Evolutionary conservation across 257 asterid genomes (phyloP).

Genomic region (Catharanthus roseus): DNA sequence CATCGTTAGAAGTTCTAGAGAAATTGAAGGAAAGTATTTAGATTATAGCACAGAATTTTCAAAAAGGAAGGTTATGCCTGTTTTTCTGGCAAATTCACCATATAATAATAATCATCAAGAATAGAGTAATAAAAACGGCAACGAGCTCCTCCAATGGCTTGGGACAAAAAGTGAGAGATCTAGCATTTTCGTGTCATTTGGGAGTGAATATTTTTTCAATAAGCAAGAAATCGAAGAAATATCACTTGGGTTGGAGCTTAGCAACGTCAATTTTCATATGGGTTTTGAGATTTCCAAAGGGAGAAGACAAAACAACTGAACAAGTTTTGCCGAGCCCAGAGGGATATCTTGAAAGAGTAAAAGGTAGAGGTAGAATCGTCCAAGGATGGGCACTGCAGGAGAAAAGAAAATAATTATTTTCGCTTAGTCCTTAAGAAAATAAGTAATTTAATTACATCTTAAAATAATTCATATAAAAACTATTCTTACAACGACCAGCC

Average conservation of each 20-base stretch:
- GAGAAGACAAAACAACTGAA: background rate
- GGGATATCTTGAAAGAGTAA: background rate
- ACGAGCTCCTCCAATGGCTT: slow-evolving; percentile 3
- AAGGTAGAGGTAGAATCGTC: background rate
- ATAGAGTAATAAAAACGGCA: background rate
- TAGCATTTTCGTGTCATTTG: slow-evolving; percentile 14
- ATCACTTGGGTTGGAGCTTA: slow-evolving; percentile 13
- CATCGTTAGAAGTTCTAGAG: background rate
- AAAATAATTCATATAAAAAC: too few species aligned
- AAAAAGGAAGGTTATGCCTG: background rate
- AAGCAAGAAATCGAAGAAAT: slow-evolving; percentile 12
- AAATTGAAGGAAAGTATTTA: slow-evolving; percentile 7
- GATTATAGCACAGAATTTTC: background rate
- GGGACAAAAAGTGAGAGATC: background rate
- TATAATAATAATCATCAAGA: background rate
- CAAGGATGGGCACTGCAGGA: background rate
- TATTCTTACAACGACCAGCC: too few species aligned
- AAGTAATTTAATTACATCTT: too few species aligned
- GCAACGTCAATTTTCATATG: slow-evolving; percentile 16
- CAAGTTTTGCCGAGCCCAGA: background rate
- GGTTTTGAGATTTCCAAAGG: slow-evolving; percentile 12
- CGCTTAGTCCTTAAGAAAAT: too few species aligned
- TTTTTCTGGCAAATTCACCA: background rate
- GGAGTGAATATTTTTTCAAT: slow-evolving; percentile 10
- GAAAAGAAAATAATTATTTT: too few species aligned